Evolutionary conservation across 257 asterid genomes (phyloP).

Genomic region (Lantana camara): DNA sequence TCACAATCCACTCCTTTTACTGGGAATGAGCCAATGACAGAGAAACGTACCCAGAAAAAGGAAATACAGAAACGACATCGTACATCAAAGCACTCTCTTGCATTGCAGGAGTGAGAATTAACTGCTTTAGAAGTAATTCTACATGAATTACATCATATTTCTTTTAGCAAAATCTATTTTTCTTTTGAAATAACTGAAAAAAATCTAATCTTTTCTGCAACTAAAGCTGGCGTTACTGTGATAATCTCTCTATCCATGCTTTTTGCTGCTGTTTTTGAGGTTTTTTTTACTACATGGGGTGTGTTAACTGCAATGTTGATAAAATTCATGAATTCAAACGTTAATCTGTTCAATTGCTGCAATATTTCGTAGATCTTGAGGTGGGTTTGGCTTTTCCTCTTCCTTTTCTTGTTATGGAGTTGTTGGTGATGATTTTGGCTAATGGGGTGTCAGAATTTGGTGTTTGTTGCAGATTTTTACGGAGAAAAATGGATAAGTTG

Average conservation of each 20-base stretch:
- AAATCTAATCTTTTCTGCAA: neutral
- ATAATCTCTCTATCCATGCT: neutral
- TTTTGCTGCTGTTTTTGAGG: neutral
- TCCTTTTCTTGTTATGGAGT: neutral
- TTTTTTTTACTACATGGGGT: neutral
- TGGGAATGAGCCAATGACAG: neutral
- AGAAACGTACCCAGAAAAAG: too few relatives aligned
- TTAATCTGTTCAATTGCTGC: neutral
- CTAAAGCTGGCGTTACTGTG: neutral
- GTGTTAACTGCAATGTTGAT: neutral
- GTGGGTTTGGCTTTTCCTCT: slow-evolving; percentile 11
- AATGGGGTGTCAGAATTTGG: neutral
- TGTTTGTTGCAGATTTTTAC: slow-evolving; percentile 17
- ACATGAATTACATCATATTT: too few relatives aligned
- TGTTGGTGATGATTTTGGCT: neutral
- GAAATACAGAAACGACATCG: neutral
- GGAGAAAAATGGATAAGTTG: slow-evolving; percentile 38
- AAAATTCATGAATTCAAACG: slow-evolving; percentile 3
- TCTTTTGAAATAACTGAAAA: neutral
- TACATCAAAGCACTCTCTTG: neutral
- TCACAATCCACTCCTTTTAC: neutral
- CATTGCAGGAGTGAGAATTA: neutral
- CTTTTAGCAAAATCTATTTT: too few relatives aligned
- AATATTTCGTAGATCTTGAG: slow-evolving; percentile 25
- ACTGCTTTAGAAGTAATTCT: neutral